phyloP scores from a whole-genome alignment of 768 basidiomycete genomes.

The Neoboletus magnificus region DNA sequence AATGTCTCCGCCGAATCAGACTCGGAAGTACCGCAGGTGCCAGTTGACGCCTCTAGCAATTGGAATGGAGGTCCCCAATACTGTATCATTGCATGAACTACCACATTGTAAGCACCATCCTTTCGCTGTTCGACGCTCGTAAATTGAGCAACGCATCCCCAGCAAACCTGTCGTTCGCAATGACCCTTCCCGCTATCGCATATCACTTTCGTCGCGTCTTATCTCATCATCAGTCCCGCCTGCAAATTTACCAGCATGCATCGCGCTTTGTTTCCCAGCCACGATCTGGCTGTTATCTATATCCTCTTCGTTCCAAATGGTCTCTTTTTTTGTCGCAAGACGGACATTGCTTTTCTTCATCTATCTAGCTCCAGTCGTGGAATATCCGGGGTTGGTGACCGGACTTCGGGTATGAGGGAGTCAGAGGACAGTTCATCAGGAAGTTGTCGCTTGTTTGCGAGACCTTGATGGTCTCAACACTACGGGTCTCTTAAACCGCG shows the following conservation, averaged over 20 bases:
- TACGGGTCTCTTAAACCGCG: not conserved
- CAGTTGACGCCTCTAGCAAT: not conserved
- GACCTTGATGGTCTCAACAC: conserved; percentile 4
- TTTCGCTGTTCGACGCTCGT: not conserved
- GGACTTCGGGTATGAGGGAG: conserved; percentile 4
- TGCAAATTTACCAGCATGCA: conserved; percentile 3
- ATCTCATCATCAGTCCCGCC: not conserved
- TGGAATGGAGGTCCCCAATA: accelerated
- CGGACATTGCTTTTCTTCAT: no score
- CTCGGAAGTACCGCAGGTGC: conserved; percentile 22
- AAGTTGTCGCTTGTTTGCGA: conserved; percentile 2
- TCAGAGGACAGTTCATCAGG: conserved; percentile 2
- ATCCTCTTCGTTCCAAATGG: conserved; percentile 2
- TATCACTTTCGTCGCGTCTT: not conserved
- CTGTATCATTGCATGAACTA: conserved; percentile 8
- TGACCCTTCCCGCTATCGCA: not conserved
- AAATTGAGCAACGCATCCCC: not conserved
- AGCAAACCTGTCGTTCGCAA: not conserved
- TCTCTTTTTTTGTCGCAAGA: conserved; percentile 13
- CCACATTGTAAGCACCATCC: conserved; percentile 10
- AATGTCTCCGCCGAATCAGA: conserved; percentile 34
- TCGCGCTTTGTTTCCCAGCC: conserved; percentile 4
- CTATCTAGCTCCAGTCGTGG: not conserved
- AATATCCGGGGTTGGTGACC: conserved; percentile 3
- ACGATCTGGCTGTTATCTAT: conserved; percentile 1